Conservation (phyloP, 148 eudicot species). For the Silene conica region DNA sequence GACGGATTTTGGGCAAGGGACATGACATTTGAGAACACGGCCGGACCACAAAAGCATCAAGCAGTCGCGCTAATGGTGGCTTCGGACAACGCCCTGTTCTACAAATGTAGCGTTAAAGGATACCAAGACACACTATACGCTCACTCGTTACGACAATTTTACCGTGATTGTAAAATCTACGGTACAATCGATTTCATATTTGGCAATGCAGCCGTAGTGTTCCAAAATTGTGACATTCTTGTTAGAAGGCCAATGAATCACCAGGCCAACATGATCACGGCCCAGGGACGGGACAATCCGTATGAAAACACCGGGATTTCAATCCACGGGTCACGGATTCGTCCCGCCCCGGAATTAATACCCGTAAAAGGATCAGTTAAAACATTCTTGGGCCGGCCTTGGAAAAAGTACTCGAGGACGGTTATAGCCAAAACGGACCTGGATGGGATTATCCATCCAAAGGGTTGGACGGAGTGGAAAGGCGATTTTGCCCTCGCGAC, state of each 20-base stretch:
- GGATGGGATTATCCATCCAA: slow-evolving; percentile 57
- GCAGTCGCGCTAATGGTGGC: slow-evolving; percentile 57
- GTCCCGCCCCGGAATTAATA: slow-evolving; percentile 35
- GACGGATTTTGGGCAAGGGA: slow-evolving; percentile 74
- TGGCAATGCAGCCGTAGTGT: slow-evolving; percentile 53
- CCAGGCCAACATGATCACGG: slow-evolving; percentile 57
- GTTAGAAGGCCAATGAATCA: slow-evolving; percentile 46
- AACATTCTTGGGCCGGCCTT: slow-evolving; percentile 63
- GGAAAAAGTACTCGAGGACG: slow-evolving; percentile 64
- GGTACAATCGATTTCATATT: slow-evolving; percentile 77
- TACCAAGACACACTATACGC: slow-evolving; percentile 63
- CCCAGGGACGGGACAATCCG: slow-evolving; percentile 50
- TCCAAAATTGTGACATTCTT: slow-evolving; percentile 65
- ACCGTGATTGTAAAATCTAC: slow-evolving; percentile 63
- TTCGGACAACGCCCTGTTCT: slow-evolving; percentile 58
- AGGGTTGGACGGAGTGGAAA: slow-evolving; percentile 66
- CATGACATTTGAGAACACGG: slow-evolving; percentile 65
- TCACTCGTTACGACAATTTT: slow-evolving; percentile 60
- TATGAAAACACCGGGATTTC: slow-evolving; percentile 57
- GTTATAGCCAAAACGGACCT: slow-evolving; percentile 48
- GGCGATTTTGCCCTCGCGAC: slow-evolving; percentile 55
- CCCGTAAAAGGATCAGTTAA: slow-evolving; percentile 26
- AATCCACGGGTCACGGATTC: slow-evolving; percentile 39
- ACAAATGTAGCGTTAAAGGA: slow-evolving; percentile 52
- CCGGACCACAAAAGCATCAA: slow-evolving; percentile 63